Percentiles rank a stretch among this genome's conserved stretches.
Conservation (phyloP, 352 stramenopile species). For the Blastocystis sp. region DNA sequence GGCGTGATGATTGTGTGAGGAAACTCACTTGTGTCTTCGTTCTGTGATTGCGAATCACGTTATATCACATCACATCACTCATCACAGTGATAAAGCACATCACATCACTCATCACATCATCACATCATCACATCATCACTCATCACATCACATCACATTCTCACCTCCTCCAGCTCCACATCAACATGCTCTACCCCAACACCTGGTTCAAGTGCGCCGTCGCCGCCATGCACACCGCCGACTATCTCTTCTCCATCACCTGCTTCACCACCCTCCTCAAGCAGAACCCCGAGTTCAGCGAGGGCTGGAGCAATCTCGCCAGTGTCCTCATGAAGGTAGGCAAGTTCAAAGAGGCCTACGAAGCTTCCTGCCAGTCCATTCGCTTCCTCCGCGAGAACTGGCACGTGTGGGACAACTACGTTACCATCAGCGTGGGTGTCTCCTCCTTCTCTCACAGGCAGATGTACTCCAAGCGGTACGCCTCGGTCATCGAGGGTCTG, state of each 20-base stretch:
- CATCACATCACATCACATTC: too few relatives aligned
- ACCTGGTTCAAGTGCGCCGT: conserved; percentile 67
- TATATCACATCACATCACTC: too few relatives aligned
- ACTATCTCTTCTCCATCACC: conserved; percentile 51
- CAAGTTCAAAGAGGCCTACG: conserved; percentile 63
- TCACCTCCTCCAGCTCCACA: not conserved
- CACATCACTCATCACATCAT: too few relatives aligned
- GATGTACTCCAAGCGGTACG: conserved; percentile 52
- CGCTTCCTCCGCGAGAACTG: conserved; percentile 70
- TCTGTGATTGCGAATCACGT: not conserved
- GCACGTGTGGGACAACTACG: conserved; percentile 71
- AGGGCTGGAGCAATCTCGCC: conserved; percentile 70
- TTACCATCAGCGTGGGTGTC: conserved; percentile 63
- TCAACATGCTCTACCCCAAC: conserved; percentile 69
- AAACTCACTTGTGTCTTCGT: too few relatives aligned
- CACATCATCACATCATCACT: too few relatives aligned
- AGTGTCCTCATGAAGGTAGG: conserved; percentile 67
- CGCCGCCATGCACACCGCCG: conserved; percentile 60
- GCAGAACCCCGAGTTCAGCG: conserved; percentile 61
- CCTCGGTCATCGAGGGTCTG: conserved; percentile 53
- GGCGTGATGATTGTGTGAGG: too few relatives aligned
- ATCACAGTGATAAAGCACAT: too few relatives aligned
- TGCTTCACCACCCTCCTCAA: conserved; percentile 66
- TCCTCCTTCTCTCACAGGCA: not conserved
- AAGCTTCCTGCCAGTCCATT: conserved; percentile 62